Evolutionary conservation across 2,329 filamentous ascomycete genomes (phyloP).

Genomic region (Epichloe amarillans): DNA sequence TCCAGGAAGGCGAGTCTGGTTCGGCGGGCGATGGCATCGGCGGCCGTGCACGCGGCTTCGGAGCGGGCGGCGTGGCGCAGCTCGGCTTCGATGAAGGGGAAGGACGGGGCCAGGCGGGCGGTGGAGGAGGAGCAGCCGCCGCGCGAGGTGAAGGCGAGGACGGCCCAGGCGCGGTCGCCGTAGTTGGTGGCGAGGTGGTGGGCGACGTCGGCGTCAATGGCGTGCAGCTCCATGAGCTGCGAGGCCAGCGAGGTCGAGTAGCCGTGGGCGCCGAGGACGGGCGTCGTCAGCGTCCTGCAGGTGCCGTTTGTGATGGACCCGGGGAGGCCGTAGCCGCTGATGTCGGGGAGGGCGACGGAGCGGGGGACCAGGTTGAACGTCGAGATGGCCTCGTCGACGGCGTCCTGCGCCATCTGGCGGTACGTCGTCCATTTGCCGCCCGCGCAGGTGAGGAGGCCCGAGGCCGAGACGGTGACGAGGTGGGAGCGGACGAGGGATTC

Average conservation of each 20-base stretch:
- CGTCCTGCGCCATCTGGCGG: slow-evolving; percentile 77
- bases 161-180: slow-evolving; percentile 54
- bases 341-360: slow-evolving; percentile 42
- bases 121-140: no score
- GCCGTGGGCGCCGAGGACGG: slow-evolving; percentile 65
- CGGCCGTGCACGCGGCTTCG: slow-evolving; percentile 60
- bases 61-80: slow-evolving; percentile 58
- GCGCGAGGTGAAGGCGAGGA: slow-evolving; percentile 31
- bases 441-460: slow-evolving; percentile 66
- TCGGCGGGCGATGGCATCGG: slow-evolving; percentile 57
- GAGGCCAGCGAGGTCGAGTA: slow-evolving; percentile 28
- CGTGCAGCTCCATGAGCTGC: slow-evolving; percentile 24
- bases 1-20: slow-evolving; percentile 66
- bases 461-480: slow-evolving; percentile 59
- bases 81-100: slow-evolving; percentile 64
- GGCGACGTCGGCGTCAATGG: slow-evolving; percentile 27
- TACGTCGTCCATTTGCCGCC: slow-evolving; percentile 86
- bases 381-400: slow-evolving; percentile 64
- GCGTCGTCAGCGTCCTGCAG: slow-evolving; percentile 63
- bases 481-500: slow-evolving; percentile 76
- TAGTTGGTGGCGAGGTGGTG: slow-evolving; percentile 28
- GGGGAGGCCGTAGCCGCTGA: slow-evolving; percentile 47
- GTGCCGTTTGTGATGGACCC: slow-evolving; percentile 45
- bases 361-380: slow-evolving; percentile 46
- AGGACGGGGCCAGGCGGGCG: slow-evolving; percentile 47